Evolutionary conservation across 495 filamentous ascomycete genomes (phyloP).

Genomic region (Rostrohypoxylon terebratum): DNA sequence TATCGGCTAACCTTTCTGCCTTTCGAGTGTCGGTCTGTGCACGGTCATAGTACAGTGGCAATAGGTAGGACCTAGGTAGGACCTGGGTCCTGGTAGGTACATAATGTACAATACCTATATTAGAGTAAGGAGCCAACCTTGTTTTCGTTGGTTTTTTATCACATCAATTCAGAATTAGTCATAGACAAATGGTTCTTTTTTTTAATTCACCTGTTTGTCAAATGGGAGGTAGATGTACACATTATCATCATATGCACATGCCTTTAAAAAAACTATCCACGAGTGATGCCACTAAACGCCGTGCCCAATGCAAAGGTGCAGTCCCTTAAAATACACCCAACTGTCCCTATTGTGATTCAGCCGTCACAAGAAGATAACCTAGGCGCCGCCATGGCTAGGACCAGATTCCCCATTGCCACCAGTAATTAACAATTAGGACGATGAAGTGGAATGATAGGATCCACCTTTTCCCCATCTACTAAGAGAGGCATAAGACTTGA

Average conservation of each 20-base stretch:
- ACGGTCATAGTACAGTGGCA: no score
- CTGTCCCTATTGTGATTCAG: constrained; percentile 13
- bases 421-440: constrained; percentile 40
- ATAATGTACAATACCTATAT: no score
- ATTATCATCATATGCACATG: neutral
- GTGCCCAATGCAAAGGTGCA: constrained; percentile 39
- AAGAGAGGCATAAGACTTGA: constrained; percentile 39
- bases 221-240: neutral
- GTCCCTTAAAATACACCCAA: constrained; percentile 23
- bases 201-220: neutral
- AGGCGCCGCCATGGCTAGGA: neutral
- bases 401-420: neutral
- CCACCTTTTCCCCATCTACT: constrained; percentile 35
- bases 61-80: no score
- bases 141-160: no score
- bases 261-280: neutral
- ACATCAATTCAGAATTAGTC: no score
- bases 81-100: no score
- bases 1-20: neutral
- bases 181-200: no score
- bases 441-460: constrained; percentile 43
- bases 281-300: constrained; percentile 31
- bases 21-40: neutral
- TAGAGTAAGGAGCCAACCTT: no score
- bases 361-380: neutral